Conservation (phyloP, 352 stramenopile species). For the Poterioochromonas sp. region DNA sequence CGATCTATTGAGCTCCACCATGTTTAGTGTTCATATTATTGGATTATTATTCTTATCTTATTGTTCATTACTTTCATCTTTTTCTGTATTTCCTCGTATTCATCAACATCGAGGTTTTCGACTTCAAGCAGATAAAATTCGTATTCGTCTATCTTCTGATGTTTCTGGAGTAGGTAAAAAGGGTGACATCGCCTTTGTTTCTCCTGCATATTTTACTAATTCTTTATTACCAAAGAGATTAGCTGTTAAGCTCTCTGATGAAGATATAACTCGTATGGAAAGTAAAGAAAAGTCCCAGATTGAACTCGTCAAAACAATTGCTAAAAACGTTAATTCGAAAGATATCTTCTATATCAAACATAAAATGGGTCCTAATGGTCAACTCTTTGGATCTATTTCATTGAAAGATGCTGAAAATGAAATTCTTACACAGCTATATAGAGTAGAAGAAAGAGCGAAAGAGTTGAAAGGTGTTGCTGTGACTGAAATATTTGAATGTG, state of each 20-base stretch:
- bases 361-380: neutral
- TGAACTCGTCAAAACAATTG: neutral
- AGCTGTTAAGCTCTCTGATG: slow-evolving; percentile 8
- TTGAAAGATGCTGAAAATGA: neutral
- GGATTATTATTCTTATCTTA: too few relatives aligned
- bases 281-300: neutral
- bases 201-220: neutral
- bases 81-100: too few relatives aligned
- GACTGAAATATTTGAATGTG: neutral
- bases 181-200: slow-evolving; percentile 3
- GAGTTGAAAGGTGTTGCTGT: neutral
- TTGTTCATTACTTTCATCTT: too few relatives aligned
- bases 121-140: neutral
- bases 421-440: neutral
- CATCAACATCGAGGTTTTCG: too few relatives aligned
- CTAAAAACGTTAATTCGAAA: neutral
- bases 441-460: neutral
- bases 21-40: too few relatives aligned
- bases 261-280: neutral
- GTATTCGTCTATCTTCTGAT: neutral
- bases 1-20: too few relatives aligned
- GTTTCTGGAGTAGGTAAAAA: slow-evolving; percentile 4
- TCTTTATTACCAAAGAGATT: neutral
- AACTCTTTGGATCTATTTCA: slow-evolving; percentile 11
- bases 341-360: neutral